A percentile compares a stretch with the other conserved stretches of the same genome.
phyloP scores from a whole-genome alignment of 2,329 filamentous ascomycete genomes.

The Periconia sp. region DNA sequence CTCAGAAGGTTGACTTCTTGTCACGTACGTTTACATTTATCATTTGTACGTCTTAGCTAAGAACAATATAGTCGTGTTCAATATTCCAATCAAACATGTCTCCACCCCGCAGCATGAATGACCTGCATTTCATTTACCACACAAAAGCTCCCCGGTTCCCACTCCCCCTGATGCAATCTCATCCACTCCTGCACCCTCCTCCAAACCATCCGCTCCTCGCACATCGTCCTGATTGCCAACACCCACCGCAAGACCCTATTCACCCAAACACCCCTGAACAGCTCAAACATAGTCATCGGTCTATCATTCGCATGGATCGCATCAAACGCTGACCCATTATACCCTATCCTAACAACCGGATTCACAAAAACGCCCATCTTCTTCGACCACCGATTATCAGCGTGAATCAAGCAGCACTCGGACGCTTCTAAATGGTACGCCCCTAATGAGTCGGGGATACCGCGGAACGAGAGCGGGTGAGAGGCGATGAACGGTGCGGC shows the following conservation, averaged over 20 bases:
- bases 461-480: constrained; percentile 61
- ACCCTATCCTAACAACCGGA: constrained; percentile 69
- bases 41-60: too few relatives aligned
- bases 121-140: constrained; percentile 45
- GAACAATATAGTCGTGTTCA: too few relatives aligned
- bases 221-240: neutral
- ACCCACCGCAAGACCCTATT: constrained; percentile 11
- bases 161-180: constrained; percentile 5
- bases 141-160: constrained; percentile 35
- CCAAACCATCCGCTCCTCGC: constrained; percentile 6
- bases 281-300: neutral
- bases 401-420: constrained; percentile 77
- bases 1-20: too few relatives aligned
- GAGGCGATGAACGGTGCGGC: constrained; percentile 24
- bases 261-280: constrained; percentile 6
- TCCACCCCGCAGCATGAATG: constrained; percentile 38
- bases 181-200: constrained; percentile 11
- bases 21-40: too few relatives aligned
- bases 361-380: constrained; percentile 66
- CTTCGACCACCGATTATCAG: constrained; percentile 63
- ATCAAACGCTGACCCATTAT: constrained; percentile 46
- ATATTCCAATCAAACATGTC: constrained; percentile 29
- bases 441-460: constrained; percentile 62
- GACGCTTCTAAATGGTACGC: constrained; percentile 68
- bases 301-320: neutral